Percentiles rank a stretch among this genome's conserved stretches.
phyloP scores from a whole-genome alignment of 108 stramenopile species.

The Bacterosira constricta region DNA sequence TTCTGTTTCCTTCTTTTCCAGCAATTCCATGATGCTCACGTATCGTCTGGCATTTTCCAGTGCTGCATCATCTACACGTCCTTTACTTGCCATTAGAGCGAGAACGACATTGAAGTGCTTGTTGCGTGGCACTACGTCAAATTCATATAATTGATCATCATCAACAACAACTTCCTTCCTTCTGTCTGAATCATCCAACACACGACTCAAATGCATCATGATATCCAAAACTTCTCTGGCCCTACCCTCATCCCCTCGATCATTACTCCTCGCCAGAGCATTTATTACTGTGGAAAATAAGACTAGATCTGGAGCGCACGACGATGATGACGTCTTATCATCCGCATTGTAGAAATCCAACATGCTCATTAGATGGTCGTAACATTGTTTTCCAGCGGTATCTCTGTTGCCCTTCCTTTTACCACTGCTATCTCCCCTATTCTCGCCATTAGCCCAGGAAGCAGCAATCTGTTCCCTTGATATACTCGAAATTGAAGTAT shows the following conservation, averaged over 20 bases:
- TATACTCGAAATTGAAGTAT: conserved; percentile 29
- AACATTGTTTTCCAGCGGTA: conserved; percentile 3
- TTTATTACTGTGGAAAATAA: conserved; percentile 43
- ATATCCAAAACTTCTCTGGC: conserved; percentile 32
- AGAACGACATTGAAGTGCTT: conserved; percentile 42
- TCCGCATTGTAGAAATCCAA: conserved; percentile 22
- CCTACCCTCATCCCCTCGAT: conserved; percentile 9
- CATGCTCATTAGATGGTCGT: conserved; percentile 36
- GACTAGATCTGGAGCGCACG: conserved; percentile 34
- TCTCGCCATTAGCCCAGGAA: too few species aligned
- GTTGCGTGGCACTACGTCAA: conserved; percentile 31
- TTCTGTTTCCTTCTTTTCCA: conserved; percentile 15
- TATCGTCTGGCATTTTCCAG: conserved; percentile 25
- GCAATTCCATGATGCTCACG: conserved; percentile 28
- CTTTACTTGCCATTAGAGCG: conserved; percentile 21
- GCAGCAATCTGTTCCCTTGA: conserved; percentile 13
- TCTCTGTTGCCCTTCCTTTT: background rate
- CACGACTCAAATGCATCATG: conserved; percentile 36
- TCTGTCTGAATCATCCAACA: conserved; percentile 1
- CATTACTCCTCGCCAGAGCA: conserved; percentile 2
- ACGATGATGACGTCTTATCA: background rate
- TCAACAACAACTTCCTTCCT: background rate
- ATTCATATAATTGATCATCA: background rate
- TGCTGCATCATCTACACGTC: background rate
- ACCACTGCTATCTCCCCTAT: background rate